Evolutionary conservation across 2,329 filamentous ascomycete species (phyloP), one percentile per base, ranked within the genome.

Genomic region (Colletotrichum shisoi): DNA sequence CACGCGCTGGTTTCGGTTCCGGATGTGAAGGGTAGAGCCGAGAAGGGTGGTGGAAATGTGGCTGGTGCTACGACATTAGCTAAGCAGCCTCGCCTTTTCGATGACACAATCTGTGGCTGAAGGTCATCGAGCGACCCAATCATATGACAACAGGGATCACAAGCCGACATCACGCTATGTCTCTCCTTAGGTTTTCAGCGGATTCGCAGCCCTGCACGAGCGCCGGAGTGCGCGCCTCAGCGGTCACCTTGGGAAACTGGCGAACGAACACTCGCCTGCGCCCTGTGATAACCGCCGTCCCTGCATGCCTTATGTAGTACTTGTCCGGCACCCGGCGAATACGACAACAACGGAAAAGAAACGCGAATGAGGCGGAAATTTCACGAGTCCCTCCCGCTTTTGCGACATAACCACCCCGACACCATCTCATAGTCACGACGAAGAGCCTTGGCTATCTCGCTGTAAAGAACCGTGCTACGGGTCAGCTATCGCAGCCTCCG

Each of bases 161-260:
- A 52, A 67, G 69, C 52, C 56, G 57, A 59, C 67, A 62, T 69
- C 69, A 70, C 69, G 69, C 67, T 70, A 67, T 60, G 19, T 45
- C 57, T 64, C 51, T 34, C 57, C 56, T 34, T 34, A 53, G 52
- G 62, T 21, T 48, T 67, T 67, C 67, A 67, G 66, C 27, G 66
- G 66, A 45, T 53, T 62, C 62, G 45, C 51, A 62, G 51, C 52
- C 31, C 66, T 68, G 66, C 66, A 68, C 66, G 63, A 68, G 63
- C 66, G 67, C 62, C 57, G 52, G 48, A 51, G 31, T 42, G 57
- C 63, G 57, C 63, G 57, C 66, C 46, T 68, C 57, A 62, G 63
- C 63, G 66, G 57, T 52, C 57, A 60, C 56, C 44, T 68, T 64
- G 31, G 62, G 57, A 60, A 59, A 21, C 65, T 42, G 61, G 54